Evolutionary conservation across 352 stramenopile species (phyloP), one percentile per base, ranked within the genome.

Genomic region (Globisporangium splendens): DNA sequence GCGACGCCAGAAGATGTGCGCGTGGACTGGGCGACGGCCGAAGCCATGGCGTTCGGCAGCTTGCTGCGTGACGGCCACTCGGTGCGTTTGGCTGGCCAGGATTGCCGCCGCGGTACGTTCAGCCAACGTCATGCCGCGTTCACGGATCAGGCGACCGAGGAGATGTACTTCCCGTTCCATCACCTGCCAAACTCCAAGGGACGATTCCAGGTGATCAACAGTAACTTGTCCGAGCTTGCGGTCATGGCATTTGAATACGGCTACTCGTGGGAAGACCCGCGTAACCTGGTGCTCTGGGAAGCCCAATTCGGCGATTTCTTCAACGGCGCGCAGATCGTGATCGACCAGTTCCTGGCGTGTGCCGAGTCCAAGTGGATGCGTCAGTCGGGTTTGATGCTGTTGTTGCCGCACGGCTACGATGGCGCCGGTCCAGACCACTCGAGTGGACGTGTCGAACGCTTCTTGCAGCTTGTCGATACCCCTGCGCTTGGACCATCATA

Each of bases 291-390:
- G 44, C 75, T 96, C n/a, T 97, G 89, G 89, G 89, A 97, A 50
- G 89, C 89, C 10, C 89, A 97, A 59, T 97, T 97, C 53, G 89
- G 89, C 13, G 89, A 97, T 65, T 97, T 96, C 50, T 83, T 85
- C 72, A 96, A 97, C 52, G 80, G 83, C 24, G 88, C 85, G 31
- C 88, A 97, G 58, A 91, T 91, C 41, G 79, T 96, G 49, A 95
- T 97, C 55, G 89, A 97, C 58, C 82, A 90, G 56, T 96, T 97
- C 63, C 68, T 96, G 28, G 75, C 82, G 14, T 92, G 76, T 51
- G 86, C 73, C 38, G 89, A 97, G 61, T 86, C 78, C 61, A 97
- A 97, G 70, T 97, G 87, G 88, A 89, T 94, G 79, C 81, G 84
- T 8, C 86, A 95, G 52, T 95, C 84, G 2, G 86, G 87, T 18